A percentile compares a stretch with the other conserved stretches of the same genome.
Evolutionary conservation across 257 asterid species (phyloP).

Genomic region (Solanum lycopersicoides): DNA sequence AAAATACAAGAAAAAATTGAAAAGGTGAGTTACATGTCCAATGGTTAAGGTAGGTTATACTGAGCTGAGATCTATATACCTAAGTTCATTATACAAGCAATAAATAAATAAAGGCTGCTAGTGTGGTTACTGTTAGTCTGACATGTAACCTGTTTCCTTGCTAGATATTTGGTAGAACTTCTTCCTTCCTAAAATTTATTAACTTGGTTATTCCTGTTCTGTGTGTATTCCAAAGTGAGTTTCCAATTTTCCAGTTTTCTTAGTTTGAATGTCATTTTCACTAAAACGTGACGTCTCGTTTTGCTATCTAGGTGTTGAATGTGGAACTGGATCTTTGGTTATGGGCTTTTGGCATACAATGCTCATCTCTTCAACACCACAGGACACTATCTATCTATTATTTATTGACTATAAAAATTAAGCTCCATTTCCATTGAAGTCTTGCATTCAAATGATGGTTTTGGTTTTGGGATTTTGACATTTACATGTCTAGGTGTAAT

Average conservation of each 20-base stretch:
- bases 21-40: not conserved
- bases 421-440: not conserved
- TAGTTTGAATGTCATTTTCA: not conserved
- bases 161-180: not conserved
- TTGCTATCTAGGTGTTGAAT: slow-evolving; percentile 59
- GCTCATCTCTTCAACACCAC: slow-evolving; percentile 72
- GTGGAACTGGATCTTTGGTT: slow-evolving; percentile 96
- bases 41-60: not conserved
- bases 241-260: not conserved
- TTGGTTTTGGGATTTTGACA: not conserved
- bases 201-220: not conserved
- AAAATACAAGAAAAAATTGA: not conserved
- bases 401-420: slow-evolving; percentile 26
- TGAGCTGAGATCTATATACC: not conserved
- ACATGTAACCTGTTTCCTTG: not conserved
- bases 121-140: not conserved
- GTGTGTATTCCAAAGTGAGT: not conserved
- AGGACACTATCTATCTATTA: slow-evolving; percentile 77
- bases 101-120: not conserved
- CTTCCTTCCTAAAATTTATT: not conserved
- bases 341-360: slow-evolving; percentile 70
- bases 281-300: slow-evolving; percentile 1
- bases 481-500: not conserved
- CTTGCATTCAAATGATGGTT: not conserved
- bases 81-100: not conserved